Evolutionary conservation across 2,329 filamentous ascomycete species (phyloP).

Genomic region (Fragosphaeria purpurea): DNA sequence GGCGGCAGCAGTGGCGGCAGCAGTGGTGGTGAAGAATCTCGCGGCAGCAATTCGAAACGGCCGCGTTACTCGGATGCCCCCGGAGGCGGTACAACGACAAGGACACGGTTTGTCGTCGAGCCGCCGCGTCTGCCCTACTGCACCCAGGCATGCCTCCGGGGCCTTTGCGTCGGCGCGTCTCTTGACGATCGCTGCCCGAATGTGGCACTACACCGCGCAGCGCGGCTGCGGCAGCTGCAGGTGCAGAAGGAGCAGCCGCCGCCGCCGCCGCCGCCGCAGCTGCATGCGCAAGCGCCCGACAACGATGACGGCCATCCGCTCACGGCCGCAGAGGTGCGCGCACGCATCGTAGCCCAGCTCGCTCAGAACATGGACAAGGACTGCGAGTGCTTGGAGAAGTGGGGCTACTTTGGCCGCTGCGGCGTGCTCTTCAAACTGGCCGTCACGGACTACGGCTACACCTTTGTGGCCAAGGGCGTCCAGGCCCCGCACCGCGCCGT

Average conservation of each 20-base stretch:
- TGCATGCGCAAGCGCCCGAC: neutral
- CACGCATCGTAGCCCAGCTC: conserved; percentile 3
- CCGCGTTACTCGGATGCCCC: too few species aligned
- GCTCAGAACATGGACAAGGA: too few species aligned
- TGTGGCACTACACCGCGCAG: neutral
- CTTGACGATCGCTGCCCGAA: conserved; percentile 8
- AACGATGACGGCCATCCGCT: conserved; percentile 3
- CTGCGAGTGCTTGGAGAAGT: too few species aligned
- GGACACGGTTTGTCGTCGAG: neutral
- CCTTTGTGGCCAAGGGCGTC: too few species aligned
- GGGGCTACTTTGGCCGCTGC: neutral
- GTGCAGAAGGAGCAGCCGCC: too few species aligned
- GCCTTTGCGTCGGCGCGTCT: neutral
- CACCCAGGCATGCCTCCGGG: conserved; percentile 7
- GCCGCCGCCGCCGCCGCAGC: too few species aligned
- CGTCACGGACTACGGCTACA: too few species aligned
- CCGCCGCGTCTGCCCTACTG: conserved; percentile 2
- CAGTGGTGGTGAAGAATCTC: too few species aligned
- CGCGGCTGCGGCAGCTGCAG: too few species aligned
- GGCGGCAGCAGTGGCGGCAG: neutral
- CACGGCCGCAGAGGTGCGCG: neutral
- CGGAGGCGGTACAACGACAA: too few species aligned
- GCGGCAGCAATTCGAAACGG: too few species aligned
- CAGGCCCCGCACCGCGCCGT: neutral
- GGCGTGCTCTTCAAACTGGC: conserved; percentile 5